These are phyloP conservation scores for Cutaneotrichosporon sp. DNA, from an alignment of 1,284 basidiomycete genomes.

Conservation along the genomic window DNA sequence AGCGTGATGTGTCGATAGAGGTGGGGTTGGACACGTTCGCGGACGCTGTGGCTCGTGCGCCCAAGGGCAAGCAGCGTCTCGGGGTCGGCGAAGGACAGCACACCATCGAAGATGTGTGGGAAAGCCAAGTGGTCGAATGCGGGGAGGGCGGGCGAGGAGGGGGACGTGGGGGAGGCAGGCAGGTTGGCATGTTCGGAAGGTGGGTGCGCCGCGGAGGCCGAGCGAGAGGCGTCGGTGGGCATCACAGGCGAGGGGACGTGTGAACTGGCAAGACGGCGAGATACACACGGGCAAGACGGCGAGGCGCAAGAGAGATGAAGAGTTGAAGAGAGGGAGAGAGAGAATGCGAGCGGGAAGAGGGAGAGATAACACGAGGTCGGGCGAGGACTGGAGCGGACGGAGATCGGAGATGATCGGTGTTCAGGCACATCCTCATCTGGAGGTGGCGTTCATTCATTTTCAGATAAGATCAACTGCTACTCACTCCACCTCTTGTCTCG, in stretches of 20 bases:
- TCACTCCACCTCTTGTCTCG: no score
- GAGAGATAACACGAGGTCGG: neutral
- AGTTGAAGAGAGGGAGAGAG: neutral
- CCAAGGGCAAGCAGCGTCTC: neutral
- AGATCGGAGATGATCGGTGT: neutral
- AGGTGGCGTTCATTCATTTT: no score
- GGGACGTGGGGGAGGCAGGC: neutral
- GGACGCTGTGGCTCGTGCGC: neutral
- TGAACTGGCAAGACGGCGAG: no score
- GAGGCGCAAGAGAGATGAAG: no score
- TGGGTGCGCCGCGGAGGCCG: no score
- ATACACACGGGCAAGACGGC: no score
- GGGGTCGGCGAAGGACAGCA: neutral
- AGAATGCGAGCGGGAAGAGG: neutral
- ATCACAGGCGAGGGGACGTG: neutral
- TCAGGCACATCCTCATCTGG: neutral
- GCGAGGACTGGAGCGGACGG: neutral
- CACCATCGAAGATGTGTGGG: neutral
- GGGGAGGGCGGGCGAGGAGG: neutral
- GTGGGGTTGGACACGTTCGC: constrained; percentile 1
- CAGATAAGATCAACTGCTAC: no score
- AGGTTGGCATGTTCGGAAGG: no score
- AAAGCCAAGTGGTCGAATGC: neutral
- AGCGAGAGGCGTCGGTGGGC: neutral
- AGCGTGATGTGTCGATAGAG: neutral